Conservation (phyloP, 495 filamentous ascomycete genomes). For the Poronia punctata region DNA sequence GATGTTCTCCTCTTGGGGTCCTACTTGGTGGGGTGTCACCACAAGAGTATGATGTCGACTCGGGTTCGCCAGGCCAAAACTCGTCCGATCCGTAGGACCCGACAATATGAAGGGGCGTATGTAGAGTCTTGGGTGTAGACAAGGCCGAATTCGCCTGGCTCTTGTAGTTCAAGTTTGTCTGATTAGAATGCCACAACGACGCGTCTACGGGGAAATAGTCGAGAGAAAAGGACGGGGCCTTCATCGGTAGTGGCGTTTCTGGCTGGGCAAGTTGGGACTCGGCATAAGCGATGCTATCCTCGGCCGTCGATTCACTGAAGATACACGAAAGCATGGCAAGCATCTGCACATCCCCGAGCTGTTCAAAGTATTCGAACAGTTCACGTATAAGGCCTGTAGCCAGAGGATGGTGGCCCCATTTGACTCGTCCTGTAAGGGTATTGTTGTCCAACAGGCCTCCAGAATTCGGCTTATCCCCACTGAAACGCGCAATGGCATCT, state of each 20-base stretch:
- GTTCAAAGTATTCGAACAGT: conserved; percentile 72
- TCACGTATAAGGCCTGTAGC: conserved; percentile 66
- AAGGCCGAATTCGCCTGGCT: conserved; percentile 44
- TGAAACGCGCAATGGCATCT: conserved; percentile 42
- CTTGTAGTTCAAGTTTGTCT: conserved; percentile 14
- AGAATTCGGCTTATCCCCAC: conserved; percentile 5
- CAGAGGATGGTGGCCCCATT: conserved; percentile 81
- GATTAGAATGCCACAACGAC: conserved; percentile 42
- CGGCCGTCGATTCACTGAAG: conserved; percentile 57
- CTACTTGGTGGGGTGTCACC: conserved; percentile 62
- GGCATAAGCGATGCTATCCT: conserved; percentile 41
- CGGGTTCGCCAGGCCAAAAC: conserved; percentile 41
- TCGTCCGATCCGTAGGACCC: conserved; percentile 56
- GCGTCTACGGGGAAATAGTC: conserved; percentile 63
- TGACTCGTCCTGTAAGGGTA: conserved; percentile 54
- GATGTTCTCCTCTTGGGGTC: conserved; percentile 24
- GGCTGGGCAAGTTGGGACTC: conserved; percentile 40
- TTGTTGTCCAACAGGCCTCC: conserved; percentile 4
- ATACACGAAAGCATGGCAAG: conserved; percentile 90
- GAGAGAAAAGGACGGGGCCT: conserved; percentile 56
- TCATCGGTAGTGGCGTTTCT: conserved; percentile 55
- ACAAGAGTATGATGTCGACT: conserved; percentile 47
- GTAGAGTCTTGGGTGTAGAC: conserved; percentile 52
- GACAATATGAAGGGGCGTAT: conserved; percentile 49
- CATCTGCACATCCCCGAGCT: conserved; percentile 80